These are phyloP conservation scores for Aphanomyces euteiches DNA, from an alignment of 352 stramenopile genomes.

Conservation along the genomic window DNA sequence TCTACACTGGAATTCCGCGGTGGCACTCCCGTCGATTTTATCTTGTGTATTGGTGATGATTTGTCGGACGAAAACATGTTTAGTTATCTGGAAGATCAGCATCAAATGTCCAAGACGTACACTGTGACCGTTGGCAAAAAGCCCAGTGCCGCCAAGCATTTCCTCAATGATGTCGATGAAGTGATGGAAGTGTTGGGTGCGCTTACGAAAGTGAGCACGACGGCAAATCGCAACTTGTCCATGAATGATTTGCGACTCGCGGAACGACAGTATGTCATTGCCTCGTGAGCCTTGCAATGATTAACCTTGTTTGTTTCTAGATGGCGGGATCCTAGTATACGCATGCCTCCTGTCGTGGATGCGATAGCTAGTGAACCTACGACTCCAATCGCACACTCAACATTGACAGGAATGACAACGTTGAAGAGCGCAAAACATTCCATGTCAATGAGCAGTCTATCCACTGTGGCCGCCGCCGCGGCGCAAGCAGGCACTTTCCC, in stretches of 20 bases:
- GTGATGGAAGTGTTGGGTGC: slow-evolving; percentile 92
- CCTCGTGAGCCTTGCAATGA: too few relatives aligned
- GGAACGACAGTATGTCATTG: slow-evolving; percentile 37
- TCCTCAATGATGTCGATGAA: slow-evolving; percentile 96
- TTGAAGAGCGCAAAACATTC: slow-evolving; percentile 52
- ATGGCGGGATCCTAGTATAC: too few relatives aligned
- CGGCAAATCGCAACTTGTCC: slow-evolving; percentile 78
- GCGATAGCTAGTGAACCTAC: too few relatives aligned
- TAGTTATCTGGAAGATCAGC: slow-evolving; percentile 75
- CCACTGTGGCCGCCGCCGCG: slow-evolving; percentile 41
- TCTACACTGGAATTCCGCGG: slow-evolving; percentile 73
- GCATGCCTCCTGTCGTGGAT: too few relatives aligned
- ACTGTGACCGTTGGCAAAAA: slow-evolving; percentile 99
- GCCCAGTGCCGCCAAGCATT: slow-evolving; percentile 95
- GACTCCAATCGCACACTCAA: too few relatives aligned
- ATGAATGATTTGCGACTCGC: slow-evolving; percentile 79
- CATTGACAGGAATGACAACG: slow-evolving; percentile 15
- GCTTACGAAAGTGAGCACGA: slow-evolving; percentile 80
- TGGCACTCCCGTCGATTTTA: slow-evolving; percentile 91
- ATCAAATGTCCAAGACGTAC: slow-evolving; percentile 70
- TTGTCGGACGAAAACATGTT: slow-evolving; percentile 99
- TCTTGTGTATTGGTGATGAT: slow-evolving; percentile 97
- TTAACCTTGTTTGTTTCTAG: too few relatives aligned
- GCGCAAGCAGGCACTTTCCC: slow-evolving; percentile 32
- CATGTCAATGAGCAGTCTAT: slow-evolving; percentile 85